Evolutionary conservation across 805 yeast genomes (phyloP).

Genomic region (Hanseniaspora jakobsenii): DNA sequence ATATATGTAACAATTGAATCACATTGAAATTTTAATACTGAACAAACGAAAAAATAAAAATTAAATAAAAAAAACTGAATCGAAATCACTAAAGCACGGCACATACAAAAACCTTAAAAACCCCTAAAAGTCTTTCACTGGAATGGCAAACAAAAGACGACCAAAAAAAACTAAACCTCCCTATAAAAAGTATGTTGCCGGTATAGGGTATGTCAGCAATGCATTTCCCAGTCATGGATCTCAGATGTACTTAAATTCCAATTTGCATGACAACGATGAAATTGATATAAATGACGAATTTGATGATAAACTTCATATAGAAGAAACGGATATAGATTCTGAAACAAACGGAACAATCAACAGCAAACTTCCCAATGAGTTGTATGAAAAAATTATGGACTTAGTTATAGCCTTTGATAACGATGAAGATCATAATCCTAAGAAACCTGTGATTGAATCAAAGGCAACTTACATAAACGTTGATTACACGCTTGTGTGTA

Average conservation of each 20-base stretch:
- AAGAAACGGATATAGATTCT: neutral
- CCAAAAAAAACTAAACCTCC: conserved; percentile 75
- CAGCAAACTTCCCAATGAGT: conserved; percentile 20
- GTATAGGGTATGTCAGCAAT: conserved; percentile 30
- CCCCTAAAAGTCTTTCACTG: no score
- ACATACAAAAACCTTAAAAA: no score
- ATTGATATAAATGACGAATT: neutral
- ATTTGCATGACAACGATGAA: neutral
- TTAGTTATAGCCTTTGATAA: conserved; percentile 18
- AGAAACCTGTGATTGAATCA: conserved; percentile 18
- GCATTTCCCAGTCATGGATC: neutral
- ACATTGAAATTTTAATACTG: no score
- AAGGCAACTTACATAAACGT: conserved; percentile 32
- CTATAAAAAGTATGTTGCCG: conserved; percentile 58
- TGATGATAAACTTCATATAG: neutral
- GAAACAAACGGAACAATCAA: neutral
- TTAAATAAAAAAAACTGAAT: no score
- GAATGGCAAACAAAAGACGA: conserved; percentile 84
- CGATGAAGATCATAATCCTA: conserved; percentile 18
- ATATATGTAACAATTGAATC: no score
- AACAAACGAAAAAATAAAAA: no score
- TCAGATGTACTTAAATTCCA: neutral
- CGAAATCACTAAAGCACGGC: no score
- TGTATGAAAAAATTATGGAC: conserved; percentile 17
- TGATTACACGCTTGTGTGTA: conserved; percentile 48